Base-by-base conservation (phyloP, 2,329 filamentous ascomycete genomes). In the Didymella arachidicola region DNA sequence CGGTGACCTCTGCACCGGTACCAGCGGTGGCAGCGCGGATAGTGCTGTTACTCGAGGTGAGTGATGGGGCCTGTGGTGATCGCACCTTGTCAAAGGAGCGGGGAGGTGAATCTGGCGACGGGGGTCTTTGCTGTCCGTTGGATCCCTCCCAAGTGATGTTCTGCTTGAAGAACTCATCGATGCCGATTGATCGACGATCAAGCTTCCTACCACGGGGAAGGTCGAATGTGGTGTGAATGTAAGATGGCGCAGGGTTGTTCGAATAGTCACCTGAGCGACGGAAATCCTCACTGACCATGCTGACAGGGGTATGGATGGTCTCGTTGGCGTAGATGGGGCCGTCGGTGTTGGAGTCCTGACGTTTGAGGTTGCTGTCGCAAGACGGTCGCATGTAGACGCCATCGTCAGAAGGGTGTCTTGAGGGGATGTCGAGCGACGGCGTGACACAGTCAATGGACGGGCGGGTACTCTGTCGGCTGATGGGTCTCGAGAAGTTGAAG, bases 401-500 rank as follows among this genome's bases (percentile, higher is more conserved):
- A 26, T 77, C 75, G 26, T 77, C 74, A 4, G 75, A 77, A 19
- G 64, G 62, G 55, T 77, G 74, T n/a, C 75, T 67, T 27, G 69
- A 71, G 2, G 73, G 73, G 16, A 62, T 67, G 29, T 78, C 77
- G n/a, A 72, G 63, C 19, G 72, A 72, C 7, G 78, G 69, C 30
- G 69, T 63, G 10, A 68, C 72, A 26, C 66, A 72, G 30, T 80
- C 79, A 16, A 75, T 53, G 6, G 75, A 76, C 16, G 86, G 86
- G 12, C 84, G 87, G 6, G 61, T 59, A 61, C 87, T 87, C 60
- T 87, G 85, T 72, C 89, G 84, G 76, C 94, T 97, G 60, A 96
- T 79, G 0, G 95, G 95, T 42, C 95, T 86, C 0, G 95, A 98
- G 76, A 98, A 98, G 78, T 99, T 98, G 79, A 96, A 94, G 0